A percentile compares a stretch with the other conserved stretches of the same genome.
phyloP scores from a whole-genome alignment of 208 protist species.

The Trypanosoma rangeli region DNA sequence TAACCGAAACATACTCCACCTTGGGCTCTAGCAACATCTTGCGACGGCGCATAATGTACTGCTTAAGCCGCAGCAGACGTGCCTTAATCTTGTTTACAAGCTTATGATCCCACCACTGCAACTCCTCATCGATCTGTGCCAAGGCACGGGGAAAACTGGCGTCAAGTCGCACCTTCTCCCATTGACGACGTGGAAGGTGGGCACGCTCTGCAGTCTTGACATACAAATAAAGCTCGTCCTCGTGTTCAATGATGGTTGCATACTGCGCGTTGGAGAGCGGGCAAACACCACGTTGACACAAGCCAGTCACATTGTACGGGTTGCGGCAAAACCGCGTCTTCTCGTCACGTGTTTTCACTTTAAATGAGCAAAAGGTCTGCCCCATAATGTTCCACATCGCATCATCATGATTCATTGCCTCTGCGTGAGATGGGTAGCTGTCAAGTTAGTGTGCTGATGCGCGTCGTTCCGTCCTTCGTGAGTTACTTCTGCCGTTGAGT shows the following conservation, averaged over 20 bases:
- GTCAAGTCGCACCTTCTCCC: constrained; percentile 98
- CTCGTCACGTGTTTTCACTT: constrained; percentile 91
- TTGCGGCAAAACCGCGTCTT: constrained; percentile 98
- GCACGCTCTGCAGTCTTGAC: constrained; percentile 99
- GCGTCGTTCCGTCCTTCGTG: not conserved
- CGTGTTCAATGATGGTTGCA: constrained; percentile 97
- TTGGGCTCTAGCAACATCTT: constrained; percentile 93
- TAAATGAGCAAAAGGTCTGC: constrained; percentile 93
- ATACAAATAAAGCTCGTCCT: constrained; percentile 97
- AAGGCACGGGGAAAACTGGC: constrained; percentile 96
- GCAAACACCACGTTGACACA: constrained; percentile 97
- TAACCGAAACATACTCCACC: constrained; percentile 95
- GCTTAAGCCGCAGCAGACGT: constrained; percentile 96
- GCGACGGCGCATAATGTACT: constrained; percentile 98
- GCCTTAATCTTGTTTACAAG: constrained; percentile 97
- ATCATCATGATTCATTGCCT: constrained; percentile 92
- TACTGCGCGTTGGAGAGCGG: constrained; percentile 99
- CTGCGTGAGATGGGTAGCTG: not conserved
- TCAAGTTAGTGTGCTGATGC: not conserved
- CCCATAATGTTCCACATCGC: constrained; percentile 93
- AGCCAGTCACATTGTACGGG: constrained; percentile 98
- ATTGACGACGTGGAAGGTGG: constrained; percentile 97
- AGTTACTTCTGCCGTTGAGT: not conserved
- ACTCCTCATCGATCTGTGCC: constrained; percentile 94
- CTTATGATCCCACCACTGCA: constrained; percentile 96